Conservation (phyloP, 805 yeast species). For the Pichia deserticola region DNA sequence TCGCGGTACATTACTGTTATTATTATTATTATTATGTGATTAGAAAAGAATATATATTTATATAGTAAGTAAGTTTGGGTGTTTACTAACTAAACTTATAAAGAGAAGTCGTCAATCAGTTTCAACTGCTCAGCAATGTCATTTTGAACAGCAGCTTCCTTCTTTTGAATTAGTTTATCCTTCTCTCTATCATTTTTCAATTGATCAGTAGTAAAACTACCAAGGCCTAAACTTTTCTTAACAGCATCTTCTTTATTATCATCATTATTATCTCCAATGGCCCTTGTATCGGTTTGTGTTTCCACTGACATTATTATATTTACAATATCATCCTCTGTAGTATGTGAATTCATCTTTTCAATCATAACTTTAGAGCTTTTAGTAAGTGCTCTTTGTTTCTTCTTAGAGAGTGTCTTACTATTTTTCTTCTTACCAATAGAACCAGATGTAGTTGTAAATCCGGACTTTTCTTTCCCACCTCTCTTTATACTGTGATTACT, state of each 20-base stretch:
- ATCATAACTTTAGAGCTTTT: conserved; percentile 21
- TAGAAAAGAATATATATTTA: too few species aligned
- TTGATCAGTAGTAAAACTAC: conserved; percentile 36
- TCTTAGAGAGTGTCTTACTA: conserved; percentile 14
- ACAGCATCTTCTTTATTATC: conserved; percentile 3
- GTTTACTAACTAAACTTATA: too few species aligned
- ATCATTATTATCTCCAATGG: conserved; percentile 1
- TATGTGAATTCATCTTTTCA: conserved; percentile 21
- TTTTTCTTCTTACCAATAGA: neutral
- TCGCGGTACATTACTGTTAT: too few species aligned
- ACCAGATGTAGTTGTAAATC: neutral
- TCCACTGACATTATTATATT: conserved; percentile 13
- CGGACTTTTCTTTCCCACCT: too few species aligned
- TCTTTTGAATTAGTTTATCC: conserved; percentile 13
- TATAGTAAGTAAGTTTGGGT: too few species aligned
- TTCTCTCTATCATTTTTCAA: conserved; percentile 31
- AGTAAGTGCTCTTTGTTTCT: conserved; percentile 15
- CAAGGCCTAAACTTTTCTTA: conserved; percentile 20
- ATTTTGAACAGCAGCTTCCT: conserved; percentile 30
- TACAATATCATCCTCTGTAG: conserved; percentile 18
- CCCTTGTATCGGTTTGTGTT: conserved; percentile 10
- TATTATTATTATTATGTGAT: too few species aligned
- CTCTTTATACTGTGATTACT: too few species aligned
- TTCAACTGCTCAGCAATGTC: conserved; percentile 42
- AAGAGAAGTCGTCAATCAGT: conserved; percentile 37